Evolutionary conservation across 1,139 yeast genomes (phyloP).

Genomic region (Casaregolazyma suthepensis): DNA sequence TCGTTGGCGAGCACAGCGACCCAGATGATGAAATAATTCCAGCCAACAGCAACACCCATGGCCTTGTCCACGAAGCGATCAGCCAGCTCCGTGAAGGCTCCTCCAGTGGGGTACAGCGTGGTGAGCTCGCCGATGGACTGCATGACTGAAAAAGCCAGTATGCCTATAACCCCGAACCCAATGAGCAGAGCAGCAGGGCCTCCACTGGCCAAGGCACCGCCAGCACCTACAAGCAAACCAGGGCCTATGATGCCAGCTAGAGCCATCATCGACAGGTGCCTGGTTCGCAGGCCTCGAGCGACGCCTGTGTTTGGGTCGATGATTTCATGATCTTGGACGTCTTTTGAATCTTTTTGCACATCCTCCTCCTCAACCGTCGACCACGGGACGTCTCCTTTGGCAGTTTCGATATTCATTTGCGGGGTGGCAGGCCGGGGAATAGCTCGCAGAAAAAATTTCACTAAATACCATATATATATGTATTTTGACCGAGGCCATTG

Average conservation of each 20-base stretch:
- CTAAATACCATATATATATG: background rate
- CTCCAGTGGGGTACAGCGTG: slow-evolving; percentile 54
- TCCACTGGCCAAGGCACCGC: slow-evolving; percentile 51
- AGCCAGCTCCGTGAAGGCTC: slow-evolving; percentile 57
- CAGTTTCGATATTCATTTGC: background rate
- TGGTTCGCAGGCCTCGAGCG: slow-evolving; percentile 44
- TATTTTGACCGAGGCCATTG: background rate
- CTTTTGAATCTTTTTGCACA: background rate
- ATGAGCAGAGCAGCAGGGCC: slow-evolving; percentile 61
- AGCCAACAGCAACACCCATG: slow-evolving; percentile 55
- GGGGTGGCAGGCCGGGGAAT: background rate
- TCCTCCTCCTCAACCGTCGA: background rate
- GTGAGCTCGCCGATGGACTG: slow-evolving; percentile 61
- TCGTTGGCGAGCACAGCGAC: slow-evolving; percentile 55
- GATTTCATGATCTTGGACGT: slow-evolving; percentile 1
- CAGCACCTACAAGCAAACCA: slow-evolving; percentile 61
- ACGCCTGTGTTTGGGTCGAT: slow-evolving; percentile 37
- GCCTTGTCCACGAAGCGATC: slow-evolving; percentile 53
- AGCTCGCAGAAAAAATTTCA: background rate
- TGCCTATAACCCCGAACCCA: slow-evolving; percentile 53
- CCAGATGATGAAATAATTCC: slow-evolving; percentile 60
- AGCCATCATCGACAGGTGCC: slow-evolving; percentile 55
- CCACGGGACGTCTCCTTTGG: background rate
- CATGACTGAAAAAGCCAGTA: slow-evolving; percentile 55
- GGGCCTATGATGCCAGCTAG: slow-evolving; percentile 66